phyloP scores from a whole-genome alignment of 2,329 filamentous ascomycete species.

The Myriangium duriaei region DNA sequence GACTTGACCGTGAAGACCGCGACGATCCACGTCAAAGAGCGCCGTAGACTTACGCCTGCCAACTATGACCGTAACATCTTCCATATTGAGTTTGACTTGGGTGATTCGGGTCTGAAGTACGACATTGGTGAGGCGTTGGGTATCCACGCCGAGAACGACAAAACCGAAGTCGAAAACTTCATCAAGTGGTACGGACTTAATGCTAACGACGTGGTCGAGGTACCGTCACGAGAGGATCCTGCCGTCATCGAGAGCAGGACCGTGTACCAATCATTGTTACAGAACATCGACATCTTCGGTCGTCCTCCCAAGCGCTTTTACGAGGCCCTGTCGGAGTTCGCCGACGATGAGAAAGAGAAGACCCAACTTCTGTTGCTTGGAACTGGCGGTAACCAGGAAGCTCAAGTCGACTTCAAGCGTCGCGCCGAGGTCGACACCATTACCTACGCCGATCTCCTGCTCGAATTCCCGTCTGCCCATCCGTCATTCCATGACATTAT shows the following conservation, averaged over 20 bases:
- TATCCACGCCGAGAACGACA: slow-evolving; percentile 90
- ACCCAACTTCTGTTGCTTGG: slow-evolving; percentile 65
- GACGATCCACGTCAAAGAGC: slow-evolving; percentile 86
- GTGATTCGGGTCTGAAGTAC: slow-evolving; percentile 81
- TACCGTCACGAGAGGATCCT: slow-evolving; percentile 70
- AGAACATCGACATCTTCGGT: slow-evolving; percentile 94
- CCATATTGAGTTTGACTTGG: slow-evolving; percentile 98
- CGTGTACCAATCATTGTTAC: slow-evolving; percentile 77
- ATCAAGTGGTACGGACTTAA: slow-evolving; percentile 83
- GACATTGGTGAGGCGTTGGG: slow-evolving; percentile 95
- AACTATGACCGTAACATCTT: slow-evolving; percentile 98
- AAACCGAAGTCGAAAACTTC: slow-evolving; percentile 65
- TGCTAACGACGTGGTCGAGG: slow-evolving; percentile 73
- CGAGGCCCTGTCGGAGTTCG: slow-evolving; percentile 77
- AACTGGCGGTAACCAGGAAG: slow-evolving; percentile 49
- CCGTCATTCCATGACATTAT: slow-evolving; percentile 80
- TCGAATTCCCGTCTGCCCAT: slow-evolving; percentile 81
- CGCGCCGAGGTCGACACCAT: slow-evolving; percentile 81
- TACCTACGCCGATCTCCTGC: slow-evolving; percentile 80
- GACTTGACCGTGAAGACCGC: slow-evolving; percentile 77
- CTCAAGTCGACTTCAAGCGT: slow-evolving; percentile 81
- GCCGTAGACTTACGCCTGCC: slow-evolving; percentile 74
- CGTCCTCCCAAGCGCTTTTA: slow-evolving; percentile 97
- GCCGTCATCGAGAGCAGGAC: slow-evolving; percentile 73
- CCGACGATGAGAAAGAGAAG: slow-evolving; percentile 70